Percentiles rank a stretch among this genome's conserved stretches.
phyloP scores from a whole-genome alignment of 805 yeast genomes.

The Candida krabiensis region DNA sequence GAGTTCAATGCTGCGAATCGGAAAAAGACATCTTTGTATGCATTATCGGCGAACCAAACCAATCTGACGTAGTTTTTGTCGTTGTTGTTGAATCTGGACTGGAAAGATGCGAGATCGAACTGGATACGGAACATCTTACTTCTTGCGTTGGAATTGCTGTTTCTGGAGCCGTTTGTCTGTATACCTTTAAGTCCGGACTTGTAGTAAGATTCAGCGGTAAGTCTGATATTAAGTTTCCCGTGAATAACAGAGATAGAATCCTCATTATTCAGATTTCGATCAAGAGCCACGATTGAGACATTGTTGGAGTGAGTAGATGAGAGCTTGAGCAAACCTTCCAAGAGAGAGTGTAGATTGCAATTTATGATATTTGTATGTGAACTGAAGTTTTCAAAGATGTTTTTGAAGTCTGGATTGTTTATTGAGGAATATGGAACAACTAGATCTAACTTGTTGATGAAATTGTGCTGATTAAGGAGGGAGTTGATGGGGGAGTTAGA shows the following conservation, averaged over 20 bases:
- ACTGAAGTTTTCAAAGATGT: too few species aligned
- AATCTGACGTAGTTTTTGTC: constrained; percentile 26
- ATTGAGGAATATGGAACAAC: constrained; percentile 7
- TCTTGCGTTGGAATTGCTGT: constrained; percentile 21
- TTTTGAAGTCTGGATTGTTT: constrained; percentile 2
- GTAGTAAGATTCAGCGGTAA: constrained; percentile 32
- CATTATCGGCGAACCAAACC: constrained; percentile 33
- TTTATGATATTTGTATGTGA: constrained; percentile 1
- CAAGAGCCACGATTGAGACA: constrained; percentile 15
- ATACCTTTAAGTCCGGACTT: constrained; percentile 35
- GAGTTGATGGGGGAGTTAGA: constrained; percentile 6
- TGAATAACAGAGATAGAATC: constrained; percentile 30
- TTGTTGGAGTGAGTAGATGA: constrained; percentile 8
- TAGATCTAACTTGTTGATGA: constrained; percentile 26
- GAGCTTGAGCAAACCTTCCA: constrained; percentile 6
- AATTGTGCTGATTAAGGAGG: too few species aligned
- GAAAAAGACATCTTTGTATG: constrained; percentile 3
- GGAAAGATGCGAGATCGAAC: constrained; percentile 19
- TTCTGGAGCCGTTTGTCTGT: constrained; percentile 25
- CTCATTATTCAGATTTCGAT: constrained; percentile 30
- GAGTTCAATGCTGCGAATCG: constrained; percentile 3
- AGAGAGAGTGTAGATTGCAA: constrained; percentile 10
- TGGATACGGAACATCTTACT: constrained; percentile 23
- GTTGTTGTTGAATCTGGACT: constrained; percentile 4
- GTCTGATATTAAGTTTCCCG: constrained; percentile 29